These are phyloP conservation scores for Cotoneaster glaucophyllus DNA, from an alignment of 306 rosid species.

Conservation along the genomic window DNA sequence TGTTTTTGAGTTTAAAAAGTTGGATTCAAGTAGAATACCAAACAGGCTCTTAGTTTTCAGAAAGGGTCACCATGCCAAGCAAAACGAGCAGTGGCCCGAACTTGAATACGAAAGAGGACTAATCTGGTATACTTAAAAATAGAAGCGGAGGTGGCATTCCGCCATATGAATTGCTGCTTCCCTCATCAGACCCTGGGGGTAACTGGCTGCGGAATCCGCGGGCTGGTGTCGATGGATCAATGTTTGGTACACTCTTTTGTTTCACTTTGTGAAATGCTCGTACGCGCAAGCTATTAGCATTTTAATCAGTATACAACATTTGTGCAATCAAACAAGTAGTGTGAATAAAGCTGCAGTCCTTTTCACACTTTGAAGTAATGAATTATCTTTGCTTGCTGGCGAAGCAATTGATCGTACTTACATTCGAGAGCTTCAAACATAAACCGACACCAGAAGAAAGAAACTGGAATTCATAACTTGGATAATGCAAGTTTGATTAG, in stretches of 20 bases:
- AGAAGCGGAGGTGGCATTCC: slow-evolving; percentile 92
- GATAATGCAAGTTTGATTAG: slow-evolving; percentile 32
- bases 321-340: neutral
- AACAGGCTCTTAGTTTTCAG: too few species aligned
- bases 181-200: slow-evolving; percentile 72
- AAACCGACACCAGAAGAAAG: neutral
- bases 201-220: slow-evolving; percentile 81
- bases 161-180: slow-evolving; percentile 76
- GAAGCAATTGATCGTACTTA: neutral
- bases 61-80: slow-evolving; percentile 79
- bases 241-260: neutral
- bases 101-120: slow-evolving; percentile 60
- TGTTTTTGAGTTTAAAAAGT: too few species aligned
- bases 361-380: neutral
- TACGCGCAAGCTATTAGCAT: neutral
- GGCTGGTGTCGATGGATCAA: neutral
- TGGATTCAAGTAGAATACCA: too few species aligned
- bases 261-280: neutral
- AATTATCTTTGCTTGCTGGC: neutral
- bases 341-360: neutral
- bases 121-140: slow-evolving; percentile 55
- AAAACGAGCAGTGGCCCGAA: slow-evolving; percentile 87
- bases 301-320: neutral
- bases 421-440: neutral
- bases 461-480: neutral